Evolutionary conservation across 2,329 filamentous ascomycete genomes (phyloP).

Genomic region (Bipolaris cookei): DNA sequence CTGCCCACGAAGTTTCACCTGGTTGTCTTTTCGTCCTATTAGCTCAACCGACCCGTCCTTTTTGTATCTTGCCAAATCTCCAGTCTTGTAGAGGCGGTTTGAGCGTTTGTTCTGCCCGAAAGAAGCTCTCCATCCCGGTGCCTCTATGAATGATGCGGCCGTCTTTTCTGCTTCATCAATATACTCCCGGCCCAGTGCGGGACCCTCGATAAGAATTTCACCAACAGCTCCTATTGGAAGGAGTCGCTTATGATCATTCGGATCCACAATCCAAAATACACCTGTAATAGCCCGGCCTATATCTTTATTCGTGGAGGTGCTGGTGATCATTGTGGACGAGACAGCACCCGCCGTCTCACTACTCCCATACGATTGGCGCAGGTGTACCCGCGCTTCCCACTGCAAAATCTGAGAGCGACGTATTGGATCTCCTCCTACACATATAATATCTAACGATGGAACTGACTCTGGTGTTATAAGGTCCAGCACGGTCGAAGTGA

Average conservation of each 20-base stretch:
- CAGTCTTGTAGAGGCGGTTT: constrained; percentile 13
- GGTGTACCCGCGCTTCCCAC: too few species aligned
- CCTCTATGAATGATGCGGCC: not conserved
- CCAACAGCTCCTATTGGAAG: constrained; percentile 22
- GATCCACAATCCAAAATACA: constrained; percentile 36
- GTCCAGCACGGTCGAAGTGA: constrained; percentile 20
- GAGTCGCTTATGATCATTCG: constrained; percentile 24
- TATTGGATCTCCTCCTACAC: constrained; percentile 5
- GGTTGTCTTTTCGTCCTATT: constrained; percentile 21
- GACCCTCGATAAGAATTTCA: constrained; percentile 64
- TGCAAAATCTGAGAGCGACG: too few species aligned
- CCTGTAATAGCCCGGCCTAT: constrained; percentile 17
- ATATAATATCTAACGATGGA: constrained; percentile 6
- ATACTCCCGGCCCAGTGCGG: constrained; percentile 46
- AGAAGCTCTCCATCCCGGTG: too few species aligned
- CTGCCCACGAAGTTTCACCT: constrained; percentile 26
- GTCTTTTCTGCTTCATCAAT: constrained; percentile 16
- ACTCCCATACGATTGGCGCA: too few species aligned
- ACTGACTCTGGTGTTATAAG: constrained; percentile 14
- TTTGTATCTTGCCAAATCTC: constrained; percentile 13
- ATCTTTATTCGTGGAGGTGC: not conserved
- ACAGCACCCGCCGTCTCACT: too few species aligned
- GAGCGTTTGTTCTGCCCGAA: too few species aligned
- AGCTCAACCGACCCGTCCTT: constrained; percentile 14
- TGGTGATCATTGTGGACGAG: not conserved